Base-by-base conservation (phyloP, 345 rosid genomes). In the Salix arbutifolia region DNA sequence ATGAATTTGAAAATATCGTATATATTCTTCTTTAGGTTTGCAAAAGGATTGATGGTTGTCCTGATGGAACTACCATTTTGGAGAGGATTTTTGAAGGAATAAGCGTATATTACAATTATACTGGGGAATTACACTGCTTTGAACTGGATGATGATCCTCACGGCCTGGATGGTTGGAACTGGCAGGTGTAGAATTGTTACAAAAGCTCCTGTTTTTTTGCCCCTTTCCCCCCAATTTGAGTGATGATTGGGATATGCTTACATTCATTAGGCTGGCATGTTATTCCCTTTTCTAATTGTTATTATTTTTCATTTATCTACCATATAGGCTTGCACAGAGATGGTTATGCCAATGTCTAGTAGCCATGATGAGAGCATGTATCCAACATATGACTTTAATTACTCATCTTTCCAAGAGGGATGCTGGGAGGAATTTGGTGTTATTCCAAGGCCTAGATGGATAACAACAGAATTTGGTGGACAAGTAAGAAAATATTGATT, bases 141-240 rank as follows among this genome's bases (percentile, higher is more conserved):
- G 65, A 95, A 85, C 88, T 93, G 77, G 97, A 89, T 74, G 97
- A 95, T 84, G 97, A 95, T 85, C 99, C 97, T 72, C 99, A 95
- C 77, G 97, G 97, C 79, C 79, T 91, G 87, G 86, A 84, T 83
- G 96, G 97, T 60, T 91, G 99, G 99, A 82, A 91, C 81, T 95
- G 96, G 97, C 97, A 95, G 99, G 97, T 91, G 28, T 44, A 50
- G 74, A 77, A 44, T 56, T 50, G 44, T 56, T 48, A 23, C 26
- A 8, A 46, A 11, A 25, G 6, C 28, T 2, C 37, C 44, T 40
- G 44, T 40, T 19, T 61, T 19, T 42, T 42, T 23, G 9, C 35
- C 35, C 65, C 38, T 35, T 16, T 65, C 12, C 30, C 17, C 11
- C 14, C 53, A 31, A 23, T 25, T 53, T 18, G 40, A 37, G 56